Percentiles rank a stretch among this genome's conserved stretches.
phyloP scores from a whole-genome alignment of 2,329 filamentous ascomycete species.

The Colletotrichum chrysophilum region DNA sequence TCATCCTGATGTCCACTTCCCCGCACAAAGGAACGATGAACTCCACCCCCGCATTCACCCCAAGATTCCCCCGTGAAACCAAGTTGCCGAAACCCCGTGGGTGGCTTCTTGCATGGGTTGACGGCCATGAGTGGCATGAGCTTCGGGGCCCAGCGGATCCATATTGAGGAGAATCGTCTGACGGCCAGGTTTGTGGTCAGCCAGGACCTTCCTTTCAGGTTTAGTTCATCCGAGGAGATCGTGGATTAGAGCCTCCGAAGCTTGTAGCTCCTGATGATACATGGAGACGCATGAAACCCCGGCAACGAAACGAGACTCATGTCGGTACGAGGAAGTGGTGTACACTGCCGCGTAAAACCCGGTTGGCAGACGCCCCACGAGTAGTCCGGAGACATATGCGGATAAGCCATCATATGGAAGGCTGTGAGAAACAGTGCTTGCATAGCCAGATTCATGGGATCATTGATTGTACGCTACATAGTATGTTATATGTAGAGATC shows the following conservation, averaged over 20 bases:
- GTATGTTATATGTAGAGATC: not conserved
- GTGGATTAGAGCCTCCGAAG: not conserved
- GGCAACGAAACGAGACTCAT: fast-evolving
- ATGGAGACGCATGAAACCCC: not conserved
- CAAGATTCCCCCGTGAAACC: not conserved
- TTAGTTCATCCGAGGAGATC: not conserved
- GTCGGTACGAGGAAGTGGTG: not conserved
- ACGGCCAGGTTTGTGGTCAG: not conserved
- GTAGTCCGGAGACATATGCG: not conserved
- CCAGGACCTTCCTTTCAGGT: not conserved
- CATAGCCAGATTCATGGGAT: not conserved
- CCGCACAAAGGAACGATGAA: not conserved
- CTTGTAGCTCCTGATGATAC: not conserved
- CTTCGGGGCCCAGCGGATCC: not conserved
- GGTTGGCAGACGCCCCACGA: fast-evolving
- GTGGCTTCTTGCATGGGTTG: not conserved
- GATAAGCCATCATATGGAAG: not conserved
- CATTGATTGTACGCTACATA: not conserved
- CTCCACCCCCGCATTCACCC: not conserved
- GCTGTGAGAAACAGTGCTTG: not conserved
- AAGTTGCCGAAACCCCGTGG: not conserved
- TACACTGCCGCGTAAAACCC: not conserved
- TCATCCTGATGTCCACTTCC: not conserved
- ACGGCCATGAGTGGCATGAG: not conserved
- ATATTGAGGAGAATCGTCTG: not conserved